Percentiles rank a stretch among this genome's conserved stretches.
Evolutionary conservation across 371 early-diverging fungal genomes (phyloP).

Genomic region (Funneliformis caledonium): DNA sequence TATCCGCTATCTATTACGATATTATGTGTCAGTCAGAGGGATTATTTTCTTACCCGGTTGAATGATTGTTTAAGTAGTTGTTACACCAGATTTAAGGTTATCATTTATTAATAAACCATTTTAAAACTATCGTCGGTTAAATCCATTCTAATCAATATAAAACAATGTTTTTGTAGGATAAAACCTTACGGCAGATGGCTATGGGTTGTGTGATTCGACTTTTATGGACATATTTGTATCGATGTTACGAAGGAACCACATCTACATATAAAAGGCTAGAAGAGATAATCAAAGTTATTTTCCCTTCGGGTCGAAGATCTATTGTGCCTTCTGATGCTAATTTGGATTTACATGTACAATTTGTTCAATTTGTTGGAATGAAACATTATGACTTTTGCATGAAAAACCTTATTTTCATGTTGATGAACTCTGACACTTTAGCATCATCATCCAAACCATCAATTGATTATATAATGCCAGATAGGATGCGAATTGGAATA

Average conservation of each 20-base stretch:
- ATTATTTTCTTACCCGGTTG: conserved; percentile 88
- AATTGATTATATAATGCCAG: conserved; percentile 65
- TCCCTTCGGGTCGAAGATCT: conserved; percentile 72
- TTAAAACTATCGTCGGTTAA: not conserved
- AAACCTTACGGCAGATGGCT: conserved; percentile 68
- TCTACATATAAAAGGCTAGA: conserved; percentile 61
- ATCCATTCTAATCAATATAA: not conserved
- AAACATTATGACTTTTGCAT: conserved; percentile 81
- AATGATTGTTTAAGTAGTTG: conserved; percentile 73
- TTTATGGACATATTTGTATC: conserved; percentile 92
- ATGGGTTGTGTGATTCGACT: conserved; percentile 83
- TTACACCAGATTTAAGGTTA: conserved; percentile 79
- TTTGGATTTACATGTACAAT: conserved; percentile 77
- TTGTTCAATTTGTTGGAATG: conserved; percentile 80
- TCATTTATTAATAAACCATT: not conserved
- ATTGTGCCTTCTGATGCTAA: conserved; percentile 75
- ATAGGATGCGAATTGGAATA: conserved; percentile 77
- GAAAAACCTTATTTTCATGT: conserved; percentile 67
- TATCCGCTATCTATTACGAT: conserved; percentile 87
- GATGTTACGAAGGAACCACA: conserved; percentile 75
- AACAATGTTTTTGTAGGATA: conserved; percentile 58
- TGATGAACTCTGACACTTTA: conserved; percentile 68
- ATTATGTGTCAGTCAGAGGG: conserved; percentile 86
- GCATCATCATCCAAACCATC: conserved; percentile 51
- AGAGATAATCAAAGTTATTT: conserved; percentile 32